These are phyloP conservation scores for Viridothelium virens DNA, from an alignment of 495 filamentous ascomycete genomes.

Conservation along the genomic window DNA sequence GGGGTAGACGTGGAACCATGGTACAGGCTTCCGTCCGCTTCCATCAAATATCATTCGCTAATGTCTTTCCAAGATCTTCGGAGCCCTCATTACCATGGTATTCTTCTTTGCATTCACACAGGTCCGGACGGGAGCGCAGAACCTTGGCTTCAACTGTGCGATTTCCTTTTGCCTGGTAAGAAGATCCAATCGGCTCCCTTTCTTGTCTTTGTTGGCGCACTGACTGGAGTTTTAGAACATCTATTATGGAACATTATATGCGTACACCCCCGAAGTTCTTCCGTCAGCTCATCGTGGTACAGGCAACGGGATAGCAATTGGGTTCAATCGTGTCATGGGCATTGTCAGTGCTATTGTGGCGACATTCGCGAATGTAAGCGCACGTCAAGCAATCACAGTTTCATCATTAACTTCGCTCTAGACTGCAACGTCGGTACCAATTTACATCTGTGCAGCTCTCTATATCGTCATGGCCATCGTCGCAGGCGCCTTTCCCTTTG, in stretches of 20 bases:
- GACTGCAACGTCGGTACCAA: slow-evolving; percentile 53
- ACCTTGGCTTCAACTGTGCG: slow-evolving; percentile 57
- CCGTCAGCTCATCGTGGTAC: slow-evolving; percentile 63
- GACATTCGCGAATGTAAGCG: slow-evolving; percentile 27
- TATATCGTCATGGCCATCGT: slow-evolving; percentile 57
- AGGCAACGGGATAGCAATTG: slow-evolving; percentile 62
- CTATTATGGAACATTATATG: slow-evolving; percentile 48
- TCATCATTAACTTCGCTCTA: slow-evolving; percentile 15
- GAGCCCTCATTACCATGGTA: slow-evolving; percentile 40
- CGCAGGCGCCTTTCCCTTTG: slow-evolving; percentile 57
- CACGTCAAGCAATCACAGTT: neutral
- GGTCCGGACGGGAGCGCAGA: slow-evolving; percentile 50
- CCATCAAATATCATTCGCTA: slow-evolving; percentile 38
- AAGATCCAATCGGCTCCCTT: neutral
- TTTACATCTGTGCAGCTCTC: slow-evolving; percentile 61
- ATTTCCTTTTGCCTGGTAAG: slow-evolving; percentile 53
- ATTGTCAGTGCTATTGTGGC: slow-evolving; percentile 62
- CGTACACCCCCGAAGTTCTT: slow-evolving; percentile 52
- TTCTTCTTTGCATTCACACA: slow-evolving; percentile 67
- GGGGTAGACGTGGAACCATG: slow-evolving; percentile 59
- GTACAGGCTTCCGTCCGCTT: slow-evolving; percentile 17
- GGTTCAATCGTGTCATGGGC: slow-evolving; percentile 63
- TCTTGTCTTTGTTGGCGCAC: neutral
- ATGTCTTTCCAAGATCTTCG: slow-evolving; percentile 22
- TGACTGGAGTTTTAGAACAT: slow-evolving; percentile 15